Conservation (phyloP, 805 yeast species). For the Kuraishia hungarica region DNA sequence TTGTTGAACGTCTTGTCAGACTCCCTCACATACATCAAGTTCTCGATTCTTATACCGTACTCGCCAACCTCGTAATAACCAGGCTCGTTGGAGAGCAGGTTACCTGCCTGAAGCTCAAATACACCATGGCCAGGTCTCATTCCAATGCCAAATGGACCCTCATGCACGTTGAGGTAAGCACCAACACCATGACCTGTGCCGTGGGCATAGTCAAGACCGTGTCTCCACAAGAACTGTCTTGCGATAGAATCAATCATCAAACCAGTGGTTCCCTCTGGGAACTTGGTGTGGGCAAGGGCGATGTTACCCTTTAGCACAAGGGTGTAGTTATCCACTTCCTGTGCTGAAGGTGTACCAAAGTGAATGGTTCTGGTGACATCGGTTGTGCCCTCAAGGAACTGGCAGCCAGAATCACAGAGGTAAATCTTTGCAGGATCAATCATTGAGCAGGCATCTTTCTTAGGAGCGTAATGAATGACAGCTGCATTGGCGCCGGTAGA, state of each 20-base stretch:
- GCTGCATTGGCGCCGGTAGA: constrained; percentile 73
- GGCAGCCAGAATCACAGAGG: constrained; percentile 86
- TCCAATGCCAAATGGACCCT: constrained; percentile 85
- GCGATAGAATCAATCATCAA: constrained; percentile 73
- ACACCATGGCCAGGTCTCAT: constrained; percentile 40
- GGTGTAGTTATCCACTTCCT: constrained; percentile 64
- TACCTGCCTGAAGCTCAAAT: constrained; percentile 39
- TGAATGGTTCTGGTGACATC: constrained; percentile 89
- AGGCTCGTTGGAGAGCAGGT: constrained; percentile 52
- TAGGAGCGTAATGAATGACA: constrained; percentile 69
- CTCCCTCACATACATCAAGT: constrained; percentile 39
- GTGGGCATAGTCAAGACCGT: constrained; percentile 83
- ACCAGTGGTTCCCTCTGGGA: constrained; percentile 74
- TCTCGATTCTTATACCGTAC: constrained; percentile 49
- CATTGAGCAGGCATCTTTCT: constrained; percentile 42
- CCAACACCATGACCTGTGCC: constrained; percentile 99
- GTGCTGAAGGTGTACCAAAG: constrained; percentile 46
- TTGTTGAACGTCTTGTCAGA: constrained; percentile 29
- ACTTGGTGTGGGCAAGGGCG: constrained; percentile 70
- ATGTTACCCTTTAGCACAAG: constrained; percentile 88
- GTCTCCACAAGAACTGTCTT: constrained; percentile 71
- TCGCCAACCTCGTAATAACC: constrained; percentile 54
- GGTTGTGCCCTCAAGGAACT: constrained; percentile 89
- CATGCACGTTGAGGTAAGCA: constrained; percentile 83
- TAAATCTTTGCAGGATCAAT: constrained; percentile 65